These are phyloP conservation scores for Monosporascus sp. DNA, from an alignment of 2,329 filamentous ascomycete genomes.

Conservation along the genomic window DNA sequence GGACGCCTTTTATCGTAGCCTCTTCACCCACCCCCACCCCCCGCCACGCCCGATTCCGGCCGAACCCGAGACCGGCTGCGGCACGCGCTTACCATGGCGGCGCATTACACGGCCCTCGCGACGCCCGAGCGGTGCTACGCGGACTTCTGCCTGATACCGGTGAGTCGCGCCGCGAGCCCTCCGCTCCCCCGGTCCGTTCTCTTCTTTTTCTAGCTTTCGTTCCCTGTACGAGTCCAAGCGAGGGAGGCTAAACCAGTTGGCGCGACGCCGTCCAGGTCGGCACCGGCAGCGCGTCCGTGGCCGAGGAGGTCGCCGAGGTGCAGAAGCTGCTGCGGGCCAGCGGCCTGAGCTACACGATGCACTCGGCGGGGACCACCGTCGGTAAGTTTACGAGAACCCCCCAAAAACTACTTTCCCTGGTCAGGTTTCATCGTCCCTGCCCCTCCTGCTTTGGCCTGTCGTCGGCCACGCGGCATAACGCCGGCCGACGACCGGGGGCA, in stretches of 20 bases:
- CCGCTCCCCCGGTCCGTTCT: background rate
- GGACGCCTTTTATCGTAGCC: too few relatives aligned
- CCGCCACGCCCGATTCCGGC: background rate
- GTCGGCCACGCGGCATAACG: too few relatives aligned
- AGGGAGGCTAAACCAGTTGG: too few relatives aligned
- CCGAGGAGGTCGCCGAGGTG: constrained; percentile 81
- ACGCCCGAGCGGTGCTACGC: constrained; percentile 76
- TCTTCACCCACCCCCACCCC: too few relatives aligned
- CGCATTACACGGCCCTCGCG: constrained; percentile 42
- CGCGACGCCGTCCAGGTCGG: constrained; percentile 56
- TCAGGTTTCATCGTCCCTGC: background rate
- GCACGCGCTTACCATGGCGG: background rate
- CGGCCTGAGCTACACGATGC: constrained; percentile 81
- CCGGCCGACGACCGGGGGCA: too few relatives aligned
- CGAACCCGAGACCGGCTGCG: background rate
- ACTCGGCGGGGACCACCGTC: constrained; percentile 88
- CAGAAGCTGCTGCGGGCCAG: constrained; percentile 79
- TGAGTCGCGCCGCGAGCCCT: constrained; percentile 32
- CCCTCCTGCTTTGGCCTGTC: background rate
- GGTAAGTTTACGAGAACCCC: constrained; percentile 49
- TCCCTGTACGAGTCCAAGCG: background rate
- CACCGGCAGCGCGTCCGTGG: constrained; percentile 70
- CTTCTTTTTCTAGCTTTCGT: background rate
- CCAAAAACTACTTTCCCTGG: background rate
- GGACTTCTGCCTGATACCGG: constrained; percentile 88